These are phyloP conservation scores for Phytopythium mirpurense DNA, from an alignment of 352 stramenopile species.

Conservation along the genomic window DNA sequence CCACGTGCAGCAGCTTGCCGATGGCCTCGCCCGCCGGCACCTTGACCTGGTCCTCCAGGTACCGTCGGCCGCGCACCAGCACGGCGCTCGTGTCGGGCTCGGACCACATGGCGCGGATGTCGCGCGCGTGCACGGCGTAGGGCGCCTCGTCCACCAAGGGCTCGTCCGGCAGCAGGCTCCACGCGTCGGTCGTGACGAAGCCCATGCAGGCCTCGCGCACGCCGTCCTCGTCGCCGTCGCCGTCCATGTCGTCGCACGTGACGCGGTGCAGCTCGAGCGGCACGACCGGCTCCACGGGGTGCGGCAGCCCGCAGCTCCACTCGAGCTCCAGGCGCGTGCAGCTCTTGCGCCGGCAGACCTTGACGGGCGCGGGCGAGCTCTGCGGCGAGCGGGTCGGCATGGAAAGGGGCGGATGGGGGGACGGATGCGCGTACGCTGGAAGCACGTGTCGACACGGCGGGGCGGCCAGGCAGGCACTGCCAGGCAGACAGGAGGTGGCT, in stretches of 20 bases:
- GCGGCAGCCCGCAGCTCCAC: slow-evolving; percentile 23
- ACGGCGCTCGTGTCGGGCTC: slow-evolving; percentile 46
- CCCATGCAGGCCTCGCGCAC: slow-evolving; percentile 12
- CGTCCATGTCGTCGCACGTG: slow-evolving; percentile 25
- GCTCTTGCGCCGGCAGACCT: slow-evolving; percentile 23
- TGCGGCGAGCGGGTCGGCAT: slow-evolving; percentile 15
- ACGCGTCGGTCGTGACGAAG: slow-evolving; percentile 10
- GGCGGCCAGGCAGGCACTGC: no score
- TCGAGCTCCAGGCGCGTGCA: slow-evolving; percentile 23
- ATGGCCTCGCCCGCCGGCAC: slow-evolving; percentile 29
- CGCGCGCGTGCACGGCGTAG: slow-evolving; percentile 23
- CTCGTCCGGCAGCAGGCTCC: slow-evolving; percentile 11
- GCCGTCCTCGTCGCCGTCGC: slow-evolving; percentile 22
- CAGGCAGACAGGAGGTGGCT: no score
- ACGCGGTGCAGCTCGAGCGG: slow-evolving; percentile 25
- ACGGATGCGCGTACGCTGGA: no score
- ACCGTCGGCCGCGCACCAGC: slow-evolving; percentile 46
- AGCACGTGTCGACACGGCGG: no score
- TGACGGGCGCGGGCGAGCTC: background rate
- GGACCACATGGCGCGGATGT: slow-evolving; percentile 53
- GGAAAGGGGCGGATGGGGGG: background rate
- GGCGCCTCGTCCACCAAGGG: slow-evolving; percentile 23
- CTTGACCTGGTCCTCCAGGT: slow-evolving; percentile 58
- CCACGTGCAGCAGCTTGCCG: slow-evolving; percentile 58
- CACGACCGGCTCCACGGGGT: slow-evolving; percentile 10